Evolutionary conservation across 371 early-diverging fungal genomes (phyloP), one percentile per base, ranked within the genome.

Genomic region (Actinomortierella wolfii): DNA sequence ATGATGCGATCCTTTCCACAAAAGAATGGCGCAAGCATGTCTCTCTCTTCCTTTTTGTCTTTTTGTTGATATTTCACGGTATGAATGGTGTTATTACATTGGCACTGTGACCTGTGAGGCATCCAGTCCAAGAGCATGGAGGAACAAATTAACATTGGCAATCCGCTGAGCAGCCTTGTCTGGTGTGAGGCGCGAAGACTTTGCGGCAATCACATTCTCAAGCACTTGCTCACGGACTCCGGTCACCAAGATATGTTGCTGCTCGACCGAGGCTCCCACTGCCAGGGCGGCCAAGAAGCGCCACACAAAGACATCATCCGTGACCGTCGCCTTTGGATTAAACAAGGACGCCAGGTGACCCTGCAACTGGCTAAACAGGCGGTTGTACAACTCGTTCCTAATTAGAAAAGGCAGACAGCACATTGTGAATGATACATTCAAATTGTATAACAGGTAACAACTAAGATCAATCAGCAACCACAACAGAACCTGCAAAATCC

Each of bases 231-330:
- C 94, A 53, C 87, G 83, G 52, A 93, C 93, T 86, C 95, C 96
- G 0, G 92, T 90, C 14, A 98, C 94, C 39, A 98, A 77, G 25
- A 89, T 81, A 54, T 93, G 90, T 77, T 98, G 98, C 76, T 96
- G 96, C 41, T 97, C 96, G 61, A 90, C 89, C 0, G 92, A 88
- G 0, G 97, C 96, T 15, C 94, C 93, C 0, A 95, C 91, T 2
- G 97, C 96, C 82, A 98, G 85, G 1, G 96, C 91, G 3, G 98
- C 95, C 79, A 98, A 80, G 64, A 98, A 98, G 77, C 97, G 97
- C 98, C 98, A 98, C n/a, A 97, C 94, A 67, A 93, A 93, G 56
- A 91, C 85, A 67, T 97, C 97, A 67, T 97, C 95, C 3, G 85
- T 75, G 45, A 78, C 81, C 17, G 87, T 81, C 17, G 83, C 83